Conservation (phyloP, 371 early-diverging fungal species). For the Actinomortierella wolfii region DNA sequence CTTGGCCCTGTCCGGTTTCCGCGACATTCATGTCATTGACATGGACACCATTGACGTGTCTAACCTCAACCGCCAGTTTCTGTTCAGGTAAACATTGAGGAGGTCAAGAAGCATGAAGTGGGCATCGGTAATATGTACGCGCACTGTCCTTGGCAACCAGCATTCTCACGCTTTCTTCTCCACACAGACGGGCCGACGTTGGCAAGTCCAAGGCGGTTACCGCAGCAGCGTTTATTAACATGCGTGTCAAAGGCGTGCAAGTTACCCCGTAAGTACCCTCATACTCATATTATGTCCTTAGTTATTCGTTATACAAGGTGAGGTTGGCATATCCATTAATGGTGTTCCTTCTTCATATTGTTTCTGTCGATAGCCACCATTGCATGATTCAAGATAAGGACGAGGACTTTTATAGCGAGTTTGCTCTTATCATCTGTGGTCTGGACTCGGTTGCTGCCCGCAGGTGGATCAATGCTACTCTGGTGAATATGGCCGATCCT, state of each 20-base stretch:
- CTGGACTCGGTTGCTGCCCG: conserved; percentile 95
- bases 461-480: conserved; percentile 94
- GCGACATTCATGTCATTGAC: conserved; percentile 73
- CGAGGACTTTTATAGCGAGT: conserved; percentile 87
- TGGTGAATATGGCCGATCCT: conserved; percentile 76
- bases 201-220: conserved; percentile 85
- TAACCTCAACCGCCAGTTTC: conserved; percentile 82
- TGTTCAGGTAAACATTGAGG: conserved; percentile 52
- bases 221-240: conserved; percentile 90
- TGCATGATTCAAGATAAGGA: conserved; percentile 95
- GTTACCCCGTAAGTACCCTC: conserved; percentile 80
- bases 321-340: background rate
- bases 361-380: conserved; percentile 55
- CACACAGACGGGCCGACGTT: conserved; percentile 69
- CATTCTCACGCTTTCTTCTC: background rate
- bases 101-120: background rate
- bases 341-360: background rate
- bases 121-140: background rate
- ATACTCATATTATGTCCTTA: background rate
- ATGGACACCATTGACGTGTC: conserved; percentile 81
- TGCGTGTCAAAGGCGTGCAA: conserved; percentile 75
- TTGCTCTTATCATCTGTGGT: conserved; percentile 90
- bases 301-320: background rate
- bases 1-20: conserved; percentile 67
- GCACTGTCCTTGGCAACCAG: background rate